Evolutionary conservation across 1,284 basidiomycete species (phyloP).

Genomic region (Microbotryum saponariae): DNA sequence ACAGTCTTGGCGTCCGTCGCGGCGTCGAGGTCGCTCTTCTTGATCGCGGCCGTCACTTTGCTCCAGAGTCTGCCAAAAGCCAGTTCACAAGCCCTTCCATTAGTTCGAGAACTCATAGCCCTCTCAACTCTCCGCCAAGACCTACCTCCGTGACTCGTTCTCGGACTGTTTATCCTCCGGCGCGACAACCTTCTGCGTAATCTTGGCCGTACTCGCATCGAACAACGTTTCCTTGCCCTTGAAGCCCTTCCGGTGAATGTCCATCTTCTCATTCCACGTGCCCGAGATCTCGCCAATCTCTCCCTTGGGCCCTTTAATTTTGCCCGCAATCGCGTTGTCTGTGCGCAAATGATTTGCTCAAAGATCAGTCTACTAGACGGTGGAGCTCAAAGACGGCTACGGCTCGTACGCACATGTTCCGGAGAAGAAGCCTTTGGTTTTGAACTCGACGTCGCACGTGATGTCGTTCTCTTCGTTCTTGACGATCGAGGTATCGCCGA

Average conservation of each 20-base stretch:
- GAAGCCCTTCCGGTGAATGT: slow-evolving; percentile 66
- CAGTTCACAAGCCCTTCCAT: neutral
- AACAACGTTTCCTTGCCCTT: slow-evolving; percentile 62
- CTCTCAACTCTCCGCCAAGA: slow-evolving; percentile 10
- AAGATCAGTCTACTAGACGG: neutral
- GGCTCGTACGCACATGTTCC: slow-evolving; percentile 50
- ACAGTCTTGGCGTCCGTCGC: slow-evolving; percentile 79
- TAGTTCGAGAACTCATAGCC: neutral
- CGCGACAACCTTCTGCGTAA: slow-evolving; percentile 72
- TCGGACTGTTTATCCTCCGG: slow-evolving; percentile 81
- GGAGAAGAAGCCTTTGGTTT: slow-evolving; percentile 98
- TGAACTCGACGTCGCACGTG: slow-evolving; percentile 85
- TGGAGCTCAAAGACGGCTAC: too few relatives aligned
- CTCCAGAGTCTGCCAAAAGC: slow-evolving; percentile 61
- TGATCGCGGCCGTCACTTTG: slow-evolving; percentile 78
- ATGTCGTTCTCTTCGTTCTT: slow-evolving; percentile 70
- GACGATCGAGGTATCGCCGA: slow-evolving; percentile 84
- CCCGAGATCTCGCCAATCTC: slow-evolving; percentile 82
- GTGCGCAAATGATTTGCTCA: neutral
- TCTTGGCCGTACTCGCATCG: slow-evolving; percentile 65
- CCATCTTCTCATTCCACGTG: slow-evolving; percentile 86
- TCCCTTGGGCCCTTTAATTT: slow-evolving; percentile 57
- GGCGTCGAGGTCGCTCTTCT: slow-evolving; percentile 80
- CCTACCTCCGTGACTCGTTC: slow-evolving; percentile 76
- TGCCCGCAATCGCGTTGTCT: slow-evolving; percentile 84